Conservation (phyloP, 2,329 filamentous ascomycete genomes). For the Graphilbum sp. region DNA sequence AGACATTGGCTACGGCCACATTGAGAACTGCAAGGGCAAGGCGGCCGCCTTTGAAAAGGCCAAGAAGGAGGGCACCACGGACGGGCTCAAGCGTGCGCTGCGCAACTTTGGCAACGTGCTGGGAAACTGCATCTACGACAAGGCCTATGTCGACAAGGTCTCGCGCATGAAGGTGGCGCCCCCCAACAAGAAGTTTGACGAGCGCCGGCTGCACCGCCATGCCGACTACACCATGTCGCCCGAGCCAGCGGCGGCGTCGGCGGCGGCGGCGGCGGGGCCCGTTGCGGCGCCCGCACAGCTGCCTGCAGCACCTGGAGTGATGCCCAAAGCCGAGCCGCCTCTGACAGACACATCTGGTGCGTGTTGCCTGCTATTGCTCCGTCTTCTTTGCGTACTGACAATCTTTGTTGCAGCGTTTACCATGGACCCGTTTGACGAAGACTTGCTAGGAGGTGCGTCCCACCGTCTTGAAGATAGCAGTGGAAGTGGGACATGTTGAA, state of each 20-base stretch:
- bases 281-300: background rate
- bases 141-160: conserved; percentile 81
- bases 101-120: conserved; percentile 90
- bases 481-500: no score
- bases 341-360: conserved; percentile 1
- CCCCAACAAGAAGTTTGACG: conserved; percentile 52
- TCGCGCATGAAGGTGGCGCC: conserved; percentile 72
- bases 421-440: conserved; percentile 18
- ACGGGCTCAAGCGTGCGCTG: conserved; percentile 77
- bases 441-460: conserved; percentile 30
- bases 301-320: background rate
- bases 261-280: background rate
- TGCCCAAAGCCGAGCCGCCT: background rate
- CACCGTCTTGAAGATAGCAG: no score
- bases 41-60: conserved; percentile 95
- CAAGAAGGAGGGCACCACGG: conserved; percentile 95
- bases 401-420: background rate
- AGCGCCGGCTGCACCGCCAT: conserved; percentile 68
- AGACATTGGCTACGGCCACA: conserved; percentile 92
- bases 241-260: background rate
- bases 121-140: conserved; percentile 98
- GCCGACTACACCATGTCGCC: conserved; percentile 52
- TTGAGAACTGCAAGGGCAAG: conserved; percentile 92
- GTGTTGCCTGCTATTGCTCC: background rate
- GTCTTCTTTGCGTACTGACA: background rate